phyloP scores from a whole-genome alignment of 306 rosid genomes.

The Lagenaria siceraria region DNA sequence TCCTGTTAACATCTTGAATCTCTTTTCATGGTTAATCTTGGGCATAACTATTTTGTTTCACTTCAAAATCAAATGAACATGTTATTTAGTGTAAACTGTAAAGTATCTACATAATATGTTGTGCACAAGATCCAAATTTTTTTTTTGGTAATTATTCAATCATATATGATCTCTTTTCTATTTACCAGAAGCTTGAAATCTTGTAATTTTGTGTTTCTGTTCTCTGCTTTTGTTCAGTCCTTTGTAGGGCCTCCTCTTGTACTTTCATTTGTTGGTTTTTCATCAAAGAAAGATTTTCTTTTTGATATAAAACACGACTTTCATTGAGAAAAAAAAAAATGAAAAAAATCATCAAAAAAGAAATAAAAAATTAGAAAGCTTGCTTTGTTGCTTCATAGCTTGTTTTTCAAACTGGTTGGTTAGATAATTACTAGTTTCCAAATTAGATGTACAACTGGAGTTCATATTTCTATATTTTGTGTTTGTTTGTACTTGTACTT shows the following conservation, averaged over 20 bases:
- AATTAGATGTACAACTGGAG: not conserved
- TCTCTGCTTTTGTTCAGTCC: not conserved
- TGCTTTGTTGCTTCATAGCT: not conserved
- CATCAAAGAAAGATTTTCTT: not conserved
- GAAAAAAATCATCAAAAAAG: too few species aligned
- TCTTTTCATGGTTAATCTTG: not conserved
- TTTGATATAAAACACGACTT: too few species aligned
- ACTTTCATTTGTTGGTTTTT: not conserved
- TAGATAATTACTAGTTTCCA: not conserved
- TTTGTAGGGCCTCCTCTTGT: not conserved
- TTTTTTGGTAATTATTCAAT: not conserved
- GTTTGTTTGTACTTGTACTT: not conserved
- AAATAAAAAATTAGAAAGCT: not conserved
- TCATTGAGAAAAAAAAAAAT: not conserved
- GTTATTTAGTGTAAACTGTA: not conserved
- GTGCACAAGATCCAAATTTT: not conserved
- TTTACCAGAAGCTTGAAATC: not conserved
- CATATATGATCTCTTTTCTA: not conserved
- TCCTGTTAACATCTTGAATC: constrained; percentile 12
- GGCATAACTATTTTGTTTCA: not conserved
- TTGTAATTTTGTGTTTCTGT: not conserved
- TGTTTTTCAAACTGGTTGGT: not conserved
- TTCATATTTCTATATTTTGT: constrained; percentile 1
- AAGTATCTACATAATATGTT: not conserved
- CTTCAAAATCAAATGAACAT: not conserved